Base-by-base conservation (phyloP, 805 yeast genomes). In the Tanozyma kutaoensis region DNA sequence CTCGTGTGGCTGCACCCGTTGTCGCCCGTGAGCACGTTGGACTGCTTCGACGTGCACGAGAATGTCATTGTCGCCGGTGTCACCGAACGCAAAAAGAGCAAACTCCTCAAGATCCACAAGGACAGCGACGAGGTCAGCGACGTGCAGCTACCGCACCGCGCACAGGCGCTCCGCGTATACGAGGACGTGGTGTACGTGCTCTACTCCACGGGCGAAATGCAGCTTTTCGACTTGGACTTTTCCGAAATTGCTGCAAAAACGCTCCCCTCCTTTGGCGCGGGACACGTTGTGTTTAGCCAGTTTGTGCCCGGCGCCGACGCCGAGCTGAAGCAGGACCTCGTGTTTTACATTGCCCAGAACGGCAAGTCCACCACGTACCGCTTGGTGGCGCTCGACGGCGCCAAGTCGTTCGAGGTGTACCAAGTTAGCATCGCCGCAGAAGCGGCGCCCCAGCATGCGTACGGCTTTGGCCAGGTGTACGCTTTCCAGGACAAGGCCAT, bases 1-100 rank as follows among this genome's bases (percentile, higher is more conserved):
- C 48, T 69, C 44, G 48, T 60, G 22, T 69, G 75, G 75, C 63
- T 73, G 3, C 54, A 58, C 38, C 63, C 75, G 13, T 50, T 69
- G 25, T 55, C 69, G 12, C 75, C 75, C 5, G 52, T 56, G 15
- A 48, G 64, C 12, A 32, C 48, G 3, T 61, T 67, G 13, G 58
- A 60, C 25, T 43, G 61, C 24, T 42, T 69, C 50, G 72, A 54
- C 22, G 38, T 34, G 20, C 25, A 30, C 15, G 34, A 29, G 13
- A 45, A 48, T 26, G 28, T 54, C 4, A 59, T 50, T 29, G 44
- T 56, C n/a, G 47, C 63, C 14, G 71, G 57, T 3, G 28, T 50
- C 12, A 45, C 48, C 7, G 63, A 58, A 27, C 45, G 62, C 33
- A 51, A 45, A 29, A 55, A 48, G 31, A 25, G 33, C 24, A 34